Evolutionary conservation across 192 early-diverging fungal genomes (phyloP), one percentile per base, ranked within the genome.

Genomic region (Coemansia sp.): DNA sequence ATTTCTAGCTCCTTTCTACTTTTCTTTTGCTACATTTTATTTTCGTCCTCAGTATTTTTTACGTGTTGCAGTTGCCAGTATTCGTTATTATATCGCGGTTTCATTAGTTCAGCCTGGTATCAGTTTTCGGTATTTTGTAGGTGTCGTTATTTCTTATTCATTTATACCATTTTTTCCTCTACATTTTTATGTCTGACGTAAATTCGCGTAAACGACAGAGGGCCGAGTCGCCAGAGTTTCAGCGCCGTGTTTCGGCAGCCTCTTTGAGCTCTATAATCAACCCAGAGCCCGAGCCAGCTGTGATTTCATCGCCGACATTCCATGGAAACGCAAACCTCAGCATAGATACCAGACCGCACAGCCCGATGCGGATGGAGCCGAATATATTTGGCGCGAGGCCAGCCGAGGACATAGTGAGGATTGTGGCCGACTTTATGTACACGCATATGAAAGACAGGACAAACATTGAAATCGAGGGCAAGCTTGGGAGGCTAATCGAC

Each of bases 401-500:
- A 16, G 60, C 79, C 25, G 87, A 90, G 49, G 90, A 91, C 54
- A 83, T 91, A 45, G 81, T 85, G 3, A 80, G 73, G 52, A 69
- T 81, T 14, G 85, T 93, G 18, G 81, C 78, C 1, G 86, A 93
- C 30, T 91, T 93, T 72, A 61, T 91, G 54, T 83, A 69, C 48
- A 74, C 84, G 40, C 75, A 89, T 48, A 75, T 86, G 59, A 68
- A 83, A 49, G 77, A 77, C 54, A 68, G 75, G 11, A 54, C 71
- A 2, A 77, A 66, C 65, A 69, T 68, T 42, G 67, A 83, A 61
- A 94, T 97, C 66, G 95, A 97, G 72, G 93, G 91, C n/a, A 97
- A 97, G 75, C 82, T 97, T 10, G 95, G 95, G 7, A 60, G 87
- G 45, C 72, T 97, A 20, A 69, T 93, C 6, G 90, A 93, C 63